Base-by-base conservation (phyloP, 2,329 filamentous ascomycete genomes). In the Myriosclerotinia duriaeana region DNA sequence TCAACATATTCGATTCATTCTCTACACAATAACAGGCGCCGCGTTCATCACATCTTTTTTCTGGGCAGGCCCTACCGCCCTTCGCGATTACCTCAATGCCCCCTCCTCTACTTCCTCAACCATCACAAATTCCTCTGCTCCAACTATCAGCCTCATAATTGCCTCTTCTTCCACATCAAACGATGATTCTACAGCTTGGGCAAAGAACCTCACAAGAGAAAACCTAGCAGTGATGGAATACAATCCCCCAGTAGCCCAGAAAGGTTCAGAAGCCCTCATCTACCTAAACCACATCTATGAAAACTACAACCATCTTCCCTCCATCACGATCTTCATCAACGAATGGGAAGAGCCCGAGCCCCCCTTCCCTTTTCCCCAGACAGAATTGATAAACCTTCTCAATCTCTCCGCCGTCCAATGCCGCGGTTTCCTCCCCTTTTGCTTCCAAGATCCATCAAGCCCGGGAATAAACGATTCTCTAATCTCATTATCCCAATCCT, bases 1-100 rank as follows among this genome's bases (percentile, higher is more conserved):
- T 15, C 44, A 30, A 52, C 53, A 53, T 11, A 53, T 60, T 52
- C 63, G 63, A 20, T n/a, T 38, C 17, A n/a, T 50, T 12, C 20
- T 59, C 12, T 65, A 65, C 44, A 30, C 54, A 9, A 34, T 59
- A 38, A 60, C 46, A 22, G 26, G 46, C 3, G 26, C 59, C 42
- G 53, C 53, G 6, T 65, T 65, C 11, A 65, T 65, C 17, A 52
- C 36, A 60, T 65, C 63, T 22, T 36, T 64, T 22, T n/a, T 56
- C 40, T 64, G 36, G 48, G 42, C 42, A 12, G 42, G 56, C 5
- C 56, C 56, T 3, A 12, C 17, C 38, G 40, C 56, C 14, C 40
- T 59, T 59, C 56, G 26, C 14, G 20, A 26, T 46, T 59, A 46
- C 40, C 56, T 59, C 40, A 34, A 59, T 59, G 56, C 26, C 12